Evolutionary conservation across 306 rosid genomes (phyloP).

Genomic region (Notholithocarpus densiflorus): DNA sequence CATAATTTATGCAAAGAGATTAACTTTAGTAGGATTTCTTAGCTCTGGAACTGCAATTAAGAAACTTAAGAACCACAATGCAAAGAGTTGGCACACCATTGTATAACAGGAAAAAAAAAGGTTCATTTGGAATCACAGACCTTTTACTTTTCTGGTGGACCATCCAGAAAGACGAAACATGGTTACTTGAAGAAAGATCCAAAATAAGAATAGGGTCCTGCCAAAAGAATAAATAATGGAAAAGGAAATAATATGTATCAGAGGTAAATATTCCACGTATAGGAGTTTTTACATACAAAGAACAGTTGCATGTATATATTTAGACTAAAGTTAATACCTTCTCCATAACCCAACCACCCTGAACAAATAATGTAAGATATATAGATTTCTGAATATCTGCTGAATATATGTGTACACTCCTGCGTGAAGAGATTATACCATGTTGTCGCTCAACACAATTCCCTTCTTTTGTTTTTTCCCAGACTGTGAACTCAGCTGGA

Average conservation of each 20-base stretch:
- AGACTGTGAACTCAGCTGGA: conserved; percentile 73
- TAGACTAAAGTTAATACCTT: conserved; percentile 52
- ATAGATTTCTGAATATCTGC: conserved; percentile 79
- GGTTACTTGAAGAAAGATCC: conserved; percentile 66
- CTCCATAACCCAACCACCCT: conserved; percentile 93
- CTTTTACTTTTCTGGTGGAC: conserved; percentile 78
- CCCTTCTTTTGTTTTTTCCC: conserved; percentile 76
- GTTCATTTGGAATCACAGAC: conserved; percentile 34
- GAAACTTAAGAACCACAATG: not conserved
- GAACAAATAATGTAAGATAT: conserved; percentile 71
- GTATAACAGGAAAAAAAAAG: not conserved
- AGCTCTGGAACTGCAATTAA: not conserved
- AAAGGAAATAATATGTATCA: not conserved
- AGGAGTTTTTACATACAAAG: not conserved
- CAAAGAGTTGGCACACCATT: not conserved
- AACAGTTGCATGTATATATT: conserved; percentile 2
- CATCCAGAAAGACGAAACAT: conserved; percentile 84
- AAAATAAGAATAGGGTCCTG: conserved; percentile 84
- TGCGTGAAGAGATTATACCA: conserved; percentile 69
- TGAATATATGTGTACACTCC: conserved; percentile 72
- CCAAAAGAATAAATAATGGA: conserved; percentile 17
- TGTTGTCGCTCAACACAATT: conserved; percentile 54
- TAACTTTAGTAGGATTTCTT: not conserved
- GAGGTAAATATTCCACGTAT: not conserved
- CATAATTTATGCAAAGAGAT: not conserved